Conservation (phyloP, 495 filamentous ascomycete species). For the Hypoxylon intermedium region DNA sequence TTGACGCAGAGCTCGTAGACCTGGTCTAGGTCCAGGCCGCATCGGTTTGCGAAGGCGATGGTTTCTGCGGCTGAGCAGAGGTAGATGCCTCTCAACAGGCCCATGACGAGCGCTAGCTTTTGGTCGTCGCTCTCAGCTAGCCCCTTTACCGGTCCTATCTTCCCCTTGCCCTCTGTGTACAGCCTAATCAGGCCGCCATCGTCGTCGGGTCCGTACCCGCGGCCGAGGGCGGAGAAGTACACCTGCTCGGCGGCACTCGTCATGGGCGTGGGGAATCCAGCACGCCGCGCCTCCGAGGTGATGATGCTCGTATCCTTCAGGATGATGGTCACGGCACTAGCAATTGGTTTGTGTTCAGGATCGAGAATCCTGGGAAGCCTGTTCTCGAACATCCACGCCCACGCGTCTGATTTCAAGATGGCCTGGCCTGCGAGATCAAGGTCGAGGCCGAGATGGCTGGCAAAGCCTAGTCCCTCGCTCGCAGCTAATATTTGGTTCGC, state of each 20-base stretch:
- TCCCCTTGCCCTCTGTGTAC: conserved; percentile 56
- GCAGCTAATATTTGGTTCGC: conserved; percentile 76
- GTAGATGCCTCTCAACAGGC: conserved; percentile 68
- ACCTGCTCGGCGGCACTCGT: conserved; percentile 73
- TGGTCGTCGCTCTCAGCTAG: conserved; percentile 47
- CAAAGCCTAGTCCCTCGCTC: conserved; percentile 77
- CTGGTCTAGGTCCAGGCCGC: conserved; percentile 69
- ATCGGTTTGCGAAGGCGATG: conserved; percentile 66
- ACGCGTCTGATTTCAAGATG: conserved; percentile 65
- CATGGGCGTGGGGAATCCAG: conserved; percentile 72
- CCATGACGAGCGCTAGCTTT: conserved; percentile 62
- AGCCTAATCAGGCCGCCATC: conserved; percentile 74
- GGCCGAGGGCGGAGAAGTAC: conserved; percentile 65
- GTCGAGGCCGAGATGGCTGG: conserved; percentile 70
- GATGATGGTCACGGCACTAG: conserved; percentile 78
- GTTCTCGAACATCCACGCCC: conserved; percentile 86
- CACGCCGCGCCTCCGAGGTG: conserved; percentile 67
- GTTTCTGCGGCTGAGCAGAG: conserved; percentile 71
- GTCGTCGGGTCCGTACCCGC: conserved; percentile 70
- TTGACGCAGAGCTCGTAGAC: conserved; percentile 72
- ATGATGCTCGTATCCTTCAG: conserved; percentile 84
- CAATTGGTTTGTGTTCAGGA: conserved; percentile 66
- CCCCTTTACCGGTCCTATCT: conserved; percentile 48
- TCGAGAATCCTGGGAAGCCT: conserved; percentile 73
- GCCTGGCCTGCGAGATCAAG: conserved; percentile 61